Evolutionary conservation across 2,329 filamentous ascomycete genomes (phyloP), one percentile per base, ranked within the genome.

Genomic region (Apiospora marii): DNA sequence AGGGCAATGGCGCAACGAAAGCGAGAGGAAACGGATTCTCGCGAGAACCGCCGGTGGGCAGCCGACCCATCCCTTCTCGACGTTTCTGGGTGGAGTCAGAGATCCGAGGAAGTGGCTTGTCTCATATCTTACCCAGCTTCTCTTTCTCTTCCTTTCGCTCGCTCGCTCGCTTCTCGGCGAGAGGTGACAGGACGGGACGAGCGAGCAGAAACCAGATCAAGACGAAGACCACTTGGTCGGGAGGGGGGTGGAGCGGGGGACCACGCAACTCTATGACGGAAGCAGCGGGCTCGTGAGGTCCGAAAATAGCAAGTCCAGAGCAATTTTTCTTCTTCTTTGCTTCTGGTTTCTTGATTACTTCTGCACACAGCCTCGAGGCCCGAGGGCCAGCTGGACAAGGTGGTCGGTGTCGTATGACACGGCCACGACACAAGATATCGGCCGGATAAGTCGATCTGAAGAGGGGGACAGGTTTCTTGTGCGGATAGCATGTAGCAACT

Each of bases 51-150:
- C 58, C 10, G n/a, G 1, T 24, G 30, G 22, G n/a, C 58, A 34
- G 58, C 58, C 34, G 58, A 41, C 58, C 58, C 58, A 64, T 64
- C 34, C 58, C 34, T 41, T 64, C 34, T 64, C 58, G 34, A 64
- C 19, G 34, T 64, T 64, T 41, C 22, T 3, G 12, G 22, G 58
- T 64, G 58, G 74, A 68, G 58, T 46, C 16, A 41, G 30, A 37
- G 75, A 75, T 78, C 76, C 76, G 79, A 79, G 80, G 79, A 80
- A 79, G 80, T 81, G 81, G 78, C 79, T 83, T 83, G 83, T 82
- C 81, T 82, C 79, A 81, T 76, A 37, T 64, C 19, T 41, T 41
- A 37, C n/a, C 58, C 58, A 64, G n/a, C 58, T 58, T 30, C 51
- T 3, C 14, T 37, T 7, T 22, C 27, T 19, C 14, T 51, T 10